Evolutionary conservation across 2,329 filamentous ascomycete species (phyloP), one percentile per base, ranked within the genome.

Genomic region (Ceratocystis colombiana): DNA sequence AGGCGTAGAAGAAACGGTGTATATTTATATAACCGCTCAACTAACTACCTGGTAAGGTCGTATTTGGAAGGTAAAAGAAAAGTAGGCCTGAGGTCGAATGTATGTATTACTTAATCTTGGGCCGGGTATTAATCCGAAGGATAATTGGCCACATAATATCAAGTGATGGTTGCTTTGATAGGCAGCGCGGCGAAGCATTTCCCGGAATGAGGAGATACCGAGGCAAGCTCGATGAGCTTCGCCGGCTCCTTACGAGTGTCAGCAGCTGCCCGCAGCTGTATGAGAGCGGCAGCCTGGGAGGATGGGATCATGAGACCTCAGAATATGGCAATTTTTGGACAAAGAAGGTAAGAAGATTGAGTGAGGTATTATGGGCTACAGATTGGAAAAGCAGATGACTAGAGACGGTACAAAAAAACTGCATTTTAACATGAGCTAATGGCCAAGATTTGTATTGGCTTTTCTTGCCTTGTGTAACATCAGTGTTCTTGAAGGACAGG

Each of bases 121-220:
- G 0, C 17, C 17, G n/a, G 17, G 6, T 30, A 17, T 37, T 59
- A 30, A 2, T 4, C 53, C 28, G 28, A 59, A n/a, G 28, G 5
- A 30, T 2, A 20, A 59, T 37, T 59, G 53, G 33, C 33, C 25
- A 59, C 25, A 17, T 7, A 37, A 37, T 59, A 15, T 59, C 3
- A 37, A 33, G 17, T 59, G 53, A 33, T 15, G 12, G 12, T 4
- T 33, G 22, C 17, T 22, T 30, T 30, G 53, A n/a, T 10, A 17
- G 53, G 15, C 12, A 17, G 12, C 2, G 28, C 7, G 25, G 28
- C 25, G n/a, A 33, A 59, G 33, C 53, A 12, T 33, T 37, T 15
- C 25, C 53, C 25, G 53, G 53, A 30, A 59, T 17, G 53, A 59
- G 15, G 33, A 59, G 53, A 59, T 59, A 25, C 53, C 53, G 53